Percentiles rank a stretch among this genome's conserved stretches.
These are phyloP conservation scores for Rhinocladiella mackenziei DNA, from an alignment of 2,329 filamentous ascomycete species.

Conservation along the genomic window DNA sequence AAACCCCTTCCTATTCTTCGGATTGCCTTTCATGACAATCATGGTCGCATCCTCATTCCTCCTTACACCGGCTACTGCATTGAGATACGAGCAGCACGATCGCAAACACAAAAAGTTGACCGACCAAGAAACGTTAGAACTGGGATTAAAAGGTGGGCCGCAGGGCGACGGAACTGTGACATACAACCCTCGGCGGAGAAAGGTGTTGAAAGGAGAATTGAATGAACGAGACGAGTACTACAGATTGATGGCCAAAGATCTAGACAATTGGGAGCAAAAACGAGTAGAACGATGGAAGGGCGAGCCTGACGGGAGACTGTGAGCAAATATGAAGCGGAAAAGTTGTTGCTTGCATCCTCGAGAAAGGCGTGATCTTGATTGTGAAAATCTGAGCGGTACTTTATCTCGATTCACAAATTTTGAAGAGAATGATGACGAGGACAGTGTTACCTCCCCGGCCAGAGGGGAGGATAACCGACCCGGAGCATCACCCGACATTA, in stretches of 20 bases:
- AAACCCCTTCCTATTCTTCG: conserved; percentile 88
- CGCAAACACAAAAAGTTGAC: conserved; percentile 80
- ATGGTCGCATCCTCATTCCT: conserved; percentile 93
- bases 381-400: too few relatives aligned
- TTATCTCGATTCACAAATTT: too few relatives aligned
- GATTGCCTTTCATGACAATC: conserved; percentile 82
- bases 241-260: conserved; percentile 75
- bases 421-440: too few relatives aligned
- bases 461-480: too few relatives aligned
- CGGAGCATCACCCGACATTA: too few relatives aligned
- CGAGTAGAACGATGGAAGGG: conserved; percentile 84
- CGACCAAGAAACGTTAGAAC: conserved; percentile 78
- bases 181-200: conserved; percentile 43
- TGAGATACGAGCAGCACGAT: conserved; percentile 91
- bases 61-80: conserved; percentile 85
- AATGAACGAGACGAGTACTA: conserved; percentile 47
- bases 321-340: conserved; percentile 30
- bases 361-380: too few relatives aligned
- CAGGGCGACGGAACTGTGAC: conserved; percentile 69
- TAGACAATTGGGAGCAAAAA: conserved; percentile 97
- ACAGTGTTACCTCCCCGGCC: too few relatives aligned
- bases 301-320: conserved; percentile 80
- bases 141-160: conserved; percentile 70
- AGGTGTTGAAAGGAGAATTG: conserved; percentile 23
- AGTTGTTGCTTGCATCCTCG: too few relatives aligned